Percentiles rank a stretch among this genome's conserved stretches.
Conservation (phyloP, 1,284 basidiomycete species). For the Serendipita sp. region DNA sequence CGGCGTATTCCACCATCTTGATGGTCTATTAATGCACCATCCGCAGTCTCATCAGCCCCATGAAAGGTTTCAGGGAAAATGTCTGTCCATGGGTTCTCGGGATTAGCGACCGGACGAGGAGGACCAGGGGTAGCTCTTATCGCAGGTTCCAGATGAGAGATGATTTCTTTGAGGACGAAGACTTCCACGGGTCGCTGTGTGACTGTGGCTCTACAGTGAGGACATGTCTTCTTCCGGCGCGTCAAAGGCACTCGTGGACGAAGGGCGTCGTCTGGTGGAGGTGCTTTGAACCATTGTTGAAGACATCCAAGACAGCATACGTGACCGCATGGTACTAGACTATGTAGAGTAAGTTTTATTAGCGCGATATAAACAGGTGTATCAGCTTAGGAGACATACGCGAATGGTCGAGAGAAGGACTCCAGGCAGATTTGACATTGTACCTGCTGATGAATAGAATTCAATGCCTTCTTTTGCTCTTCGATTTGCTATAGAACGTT, state of each 20-base stretch:
- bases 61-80: not conserved
- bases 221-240: not conserved
- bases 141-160: not conserved
- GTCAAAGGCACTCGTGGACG: not conserved
- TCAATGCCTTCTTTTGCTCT: not conserved
- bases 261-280: not conserved
- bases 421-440: slow-evolving; percentile 69
- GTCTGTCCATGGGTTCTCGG: slow-evolving; percentile 4
- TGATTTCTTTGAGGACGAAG: not conserved
- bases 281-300: slow-evolving; percentile 46
- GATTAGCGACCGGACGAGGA: not conserved
- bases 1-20: not conserved
- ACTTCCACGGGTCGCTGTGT: not conserved
- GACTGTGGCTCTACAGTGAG: not conserved
- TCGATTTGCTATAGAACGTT: not conserved
- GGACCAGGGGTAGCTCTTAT: not conserved
- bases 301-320: slow-evolving; percentile 52
- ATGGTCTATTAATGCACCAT: not conserved
- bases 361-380: not conserved
- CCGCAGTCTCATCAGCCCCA: not conserved
- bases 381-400: slow-evolving; percentile 29
- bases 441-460: slow-evolving; percentile 37
- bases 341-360: slow-evolving; percentile 18
- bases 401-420: slow-evolving; percentile 42
- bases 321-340: slow-evolving; percentile 59